Evolutionary conservation across 495 filamentous ascomycete genomes (phyloP), one percentile per base, ranked within the genome.

Genomic region (Hypoxylon rickii): DNA sequence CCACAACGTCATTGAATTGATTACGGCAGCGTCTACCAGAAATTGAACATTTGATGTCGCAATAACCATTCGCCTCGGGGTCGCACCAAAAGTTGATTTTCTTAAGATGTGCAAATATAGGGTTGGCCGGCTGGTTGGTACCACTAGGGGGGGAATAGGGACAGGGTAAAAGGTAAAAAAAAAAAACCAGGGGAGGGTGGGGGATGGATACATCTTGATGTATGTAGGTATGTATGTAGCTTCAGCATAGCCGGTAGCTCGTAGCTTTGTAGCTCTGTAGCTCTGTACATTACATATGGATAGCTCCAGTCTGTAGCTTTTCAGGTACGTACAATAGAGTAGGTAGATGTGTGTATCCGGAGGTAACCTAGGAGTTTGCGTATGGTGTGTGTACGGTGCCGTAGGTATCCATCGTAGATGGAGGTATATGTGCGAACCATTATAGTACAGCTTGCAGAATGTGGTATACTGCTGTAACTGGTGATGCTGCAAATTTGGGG

Each of bases 31-130:
- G 31, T 38, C 33, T 54, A 42, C 40, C 39, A 52, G 33, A 54
- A 5, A 53, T 49, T 57, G 37, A 52, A 54, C 49, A 50, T 41
- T n/a, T 52, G 59, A 63, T 57, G 59, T 63, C 49, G 53, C 40
- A 63, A 58, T 58, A 53, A 36, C 49, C 49, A 58, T 58, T 50
- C 38, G 34, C 26, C 19, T 42, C 38, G 39, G 36, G 48, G 59
- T 63, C 44, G 18, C 48, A 63, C 49, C 34, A 51, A 33, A 48
- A 40, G 47, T 62, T 53, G 71, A 72, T 73, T 68, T 70, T 60
- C 71, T 73, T 75, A 75, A 69, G 73, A 75, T 73, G 73, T 71
- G 73, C 73, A 58, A n/a, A 63, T 75, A 75, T 75, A 72, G 64
- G 64, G 41, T 47, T 29, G 37, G 61, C 66, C 64, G 47, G 60